Evolutionary conservation across 805 yeast species (phyloP).

Genomic region (Candida berthetii): DNA sequence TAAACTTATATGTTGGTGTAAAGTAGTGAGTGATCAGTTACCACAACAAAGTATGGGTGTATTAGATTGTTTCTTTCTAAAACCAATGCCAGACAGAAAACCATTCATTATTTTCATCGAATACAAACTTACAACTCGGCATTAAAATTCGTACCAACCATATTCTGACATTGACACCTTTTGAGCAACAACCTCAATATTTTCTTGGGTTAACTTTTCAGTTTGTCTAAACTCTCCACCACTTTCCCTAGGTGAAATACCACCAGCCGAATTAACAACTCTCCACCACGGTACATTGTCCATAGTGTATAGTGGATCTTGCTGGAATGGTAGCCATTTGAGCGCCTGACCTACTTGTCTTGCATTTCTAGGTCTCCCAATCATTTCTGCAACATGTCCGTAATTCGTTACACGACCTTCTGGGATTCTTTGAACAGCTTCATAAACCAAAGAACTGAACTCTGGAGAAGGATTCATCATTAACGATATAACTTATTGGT

Average conservation of each 20-base stretch:
- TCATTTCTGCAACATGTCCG: conserved; percentile 66
- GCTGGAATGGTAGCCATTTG: conserved; percentile 36
- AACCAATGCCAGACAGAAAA: too few relatives aligned
- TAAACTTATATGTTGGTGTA: too few relatives aligned
- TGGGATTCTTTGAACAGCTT: conserved; percentile 48
- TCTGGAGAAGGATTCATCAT: neutral
- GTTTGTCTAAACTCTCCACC: conserved; percentile 42
- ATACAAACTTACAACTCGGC: too few relatives aligned
- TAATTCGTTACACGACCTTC: conserved; percentile 62
- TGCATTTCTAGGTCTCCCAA: conserved; percentile 58
- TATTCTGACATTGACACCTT: conserved; percentile 27
- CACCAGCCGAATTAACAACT: conserved; percentile 58
- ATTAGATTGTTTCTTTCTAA: too few relatives aligned
- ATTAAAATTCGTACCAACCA: conserved; percentile 39
- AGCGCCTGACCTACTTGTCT: conserved; percentile 72
- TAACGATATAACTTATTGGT: too few relatives aligned
- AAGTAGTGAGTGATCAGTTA: too few relatives aligned
- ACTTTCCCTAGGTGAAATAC: conserved; percentile 45
- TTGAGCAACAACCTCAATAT: conserved; percentile 28
- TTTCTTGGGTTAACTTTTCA: conserved; percentile 38
- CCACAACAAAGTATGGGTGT: too few relatives aligned
- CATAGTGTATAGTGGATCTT: conserved; percentile 1
- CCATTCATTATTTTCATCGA: too few relatives aligned
- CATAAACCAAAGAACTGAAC: conserved; percentile 34
- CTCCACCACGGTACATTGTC: conserved; percentile 75